Percentiles rank a stretch among this genome's conserved stretches.
phyloP scores from a whole-genome alignment of 495 filamentous ascomycete species.

The Daldinia caldariorum region DNA sequence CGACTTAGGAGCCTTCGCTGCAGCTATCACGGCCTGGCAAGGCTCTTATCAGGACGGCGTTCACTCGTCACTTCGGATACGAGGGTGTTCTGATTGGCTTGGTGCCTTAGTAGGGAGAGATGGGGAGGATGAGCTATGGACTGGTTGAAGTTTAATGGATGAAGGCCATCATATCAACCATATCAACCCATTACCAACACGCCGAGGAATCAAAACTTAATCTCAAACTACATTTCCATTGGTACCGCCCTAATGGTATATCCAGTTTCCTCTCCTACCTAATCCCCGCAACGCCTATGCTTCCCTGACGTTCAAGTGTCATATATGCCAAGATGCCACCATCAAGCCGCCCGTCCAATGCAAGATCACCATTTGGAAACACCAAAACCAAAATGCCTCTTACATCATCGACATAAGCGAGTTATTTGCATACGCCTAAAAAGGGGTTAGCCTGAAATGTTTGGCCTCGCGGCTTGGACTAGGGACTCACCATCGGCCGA shows the following conservation, averaged over 20 bases:
- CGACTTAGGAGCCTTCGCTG: conserved; percentile 67
- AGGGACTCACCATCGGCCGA: conserved; percentile 82
- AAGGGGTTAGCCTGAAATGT: conserved; percentile 46
- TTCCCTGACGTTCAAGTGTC: conserved; percentile 41
- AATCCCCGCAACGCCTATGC: conserved; percentile 45
- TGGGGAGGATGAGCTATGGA: conserved; percentile 54
- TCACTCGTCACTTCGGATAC: conserved; percentile 49
- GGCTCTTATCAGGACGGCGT: conserved; percentile 64
- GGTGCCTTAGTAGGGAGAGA: conserved; percentile 54
- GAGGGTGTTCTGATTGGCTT: conserved; percentile 58
- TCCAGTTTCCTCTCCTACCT: conserved; percentile 24
- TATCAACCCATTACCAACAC: background rate
- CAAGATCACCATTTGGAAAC: conserved; percentile 32
- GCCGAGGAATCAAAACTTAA: background rate
- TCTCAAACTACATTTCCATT: conserved; percentile 22
- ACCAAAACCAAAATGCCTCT: conserved; percentile 31
- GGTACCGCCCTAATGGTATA: conserved; percentile 34
- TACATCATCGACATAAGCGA: conserved; percentile 73
- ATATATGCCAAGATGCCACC: conserved; percentile 45
- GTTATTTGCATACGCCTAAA: conserved; percentile 81
- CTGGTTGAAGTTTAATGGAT: conserved; percentile 29
- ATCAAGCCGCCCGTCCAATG: conserved; percentile 35
- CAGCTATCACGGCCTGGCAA: conserved; percentile 73
- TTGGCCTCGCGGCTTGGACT: conserved; percentile 17
- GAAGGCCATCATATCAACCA: conserved; percentile 1